phyloP scores from a whole-genome alignment of 805 yeast species.

The Wickerhamomyces bovis region DNA sequence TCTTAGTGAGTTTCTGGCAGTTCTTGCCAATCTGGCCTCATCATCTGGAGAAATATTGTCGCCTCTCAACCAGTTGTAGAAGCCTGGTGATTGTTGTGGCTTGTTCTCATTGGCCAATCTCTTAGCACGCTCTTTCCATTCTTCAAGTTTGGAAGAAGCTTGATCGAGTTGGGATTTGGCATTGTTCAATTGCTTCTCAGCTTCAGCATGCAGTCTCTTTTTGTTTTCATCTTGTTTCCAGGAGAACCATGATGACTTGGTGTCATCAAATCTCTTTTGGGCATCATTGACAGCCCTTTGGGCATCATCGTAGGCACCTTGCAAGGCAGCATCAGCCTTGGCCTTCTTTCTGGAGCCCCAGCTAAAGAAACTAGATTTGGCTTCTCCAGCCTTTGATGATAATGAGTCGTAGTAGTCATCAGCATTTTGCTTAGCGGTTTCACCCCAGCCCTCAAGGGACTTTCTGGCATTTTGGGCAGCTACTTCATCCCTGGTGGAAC shows the following conservation, averaged over 20 bases:
- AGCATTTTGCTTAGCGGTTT: constrained; percentile 30
- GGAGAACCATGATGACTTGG: constrained; percentile 26
- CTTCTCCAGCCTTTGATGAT: constrained; percentile 5
- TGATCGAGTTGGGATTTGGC: constrained; percentile 19
- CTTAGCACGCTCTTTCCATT: constrained; percentile 17
- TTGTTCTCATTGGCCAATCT: constrained; percentile 6
- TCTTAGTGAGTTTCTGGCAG: constrained; percentile 30
- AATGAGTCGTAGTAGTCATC: constrained; percentile 21
- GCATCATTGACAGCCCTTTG: constrained; percentile 29
- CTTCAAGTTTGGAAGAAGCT: constrained; percentile 11
- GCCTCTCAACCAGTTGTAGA: constrained; percentile 25
- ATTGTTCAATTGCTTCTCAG: constrained; percentile 20
- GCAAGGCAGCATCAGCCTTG: constrained; percentile 10
- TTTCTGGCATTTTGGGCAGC: constrained; percentile 27
- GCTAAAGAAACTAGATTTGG: constrained; percentile 10
- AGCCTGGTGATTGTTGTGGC: constrained; percentile 8
- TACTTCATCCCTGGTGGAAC: constrained; percentile 23
- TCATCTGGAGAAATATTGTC: constrained; percentile 19
- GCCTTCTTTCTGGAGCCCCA: constrained; percentile 15
- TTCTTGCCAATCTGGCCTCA: constrained; percentile 29
- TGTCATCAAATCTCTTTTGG: constrained; percentile 28
- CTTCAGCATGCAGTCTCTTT: constrained; percentile 21
- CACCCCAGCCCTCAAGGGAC: constrained; percentile 42
- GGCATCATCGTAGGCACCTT: constrained; percentile 24
- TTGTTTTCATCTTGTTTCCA: constrained; percentile 20